These are phyloP conservation scores for Echeveria elegans DNA, from an alignment of 164 flowering plant species.

Conservation along the genomic window DNA sequence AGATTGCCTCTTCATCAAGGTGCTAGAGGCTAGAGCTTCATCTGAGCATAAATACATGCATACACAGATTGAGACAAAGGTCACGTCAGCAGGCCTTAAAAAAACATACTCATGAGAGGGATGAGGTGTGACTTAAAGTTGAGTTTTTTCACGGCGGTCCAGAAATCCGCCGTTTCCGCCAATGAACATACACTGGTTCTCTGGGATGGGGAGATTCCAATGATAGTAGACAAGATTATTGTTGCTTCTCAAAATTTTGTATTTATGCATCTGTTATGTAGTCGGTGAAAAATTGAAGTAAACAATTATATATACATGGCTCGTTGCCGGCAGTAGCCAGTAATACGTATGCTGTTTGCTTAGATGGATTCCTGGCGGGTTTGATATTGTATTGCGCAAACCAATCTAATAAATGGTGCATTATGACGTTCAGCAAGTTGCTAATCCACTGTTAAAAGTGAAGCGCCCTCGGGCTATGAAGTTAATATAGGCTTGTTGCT, in stretches of 20 bases:
- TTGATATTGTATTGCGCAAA: too few species aligned
- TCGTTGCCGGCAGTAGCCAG: not conserved
- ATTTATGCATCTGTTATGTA: not conserved
- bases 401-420: too few species aligned
- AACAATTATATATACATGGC: not conserved
- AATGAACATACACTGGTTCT: not conserved
- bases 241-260: not conserved
- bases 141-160: not conserved
- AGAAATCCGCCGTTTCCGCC: not conserved
- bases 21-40: not conserved
- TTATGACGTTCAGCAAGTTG: too few species aligned
- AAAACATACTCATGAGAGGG: not conserved
- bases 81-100: not conserved
- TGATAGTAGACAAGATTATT: not conserved
- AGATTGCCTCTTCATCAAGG: not conserved
- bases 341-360: not conserved
- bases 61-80: not conserved
- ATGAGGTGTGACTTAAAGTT: not conserved
- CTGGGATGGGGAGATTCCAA: not conserved
- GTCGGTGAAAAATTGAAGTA: not conserved
- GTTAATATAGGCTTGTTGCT: too few species aligned
- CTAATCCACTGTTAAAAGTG: too few species aligned
- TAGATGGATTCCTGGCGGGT: too few species aligned
- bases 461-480: too few species aligned
- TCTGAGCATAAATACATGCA: not conserved